Evolutionary conservation across 1,284 basidiomycete genomes (phyloP), one percentile per base, ranked within the genome.

Genomic region (Ustilago lituana): DNA sequence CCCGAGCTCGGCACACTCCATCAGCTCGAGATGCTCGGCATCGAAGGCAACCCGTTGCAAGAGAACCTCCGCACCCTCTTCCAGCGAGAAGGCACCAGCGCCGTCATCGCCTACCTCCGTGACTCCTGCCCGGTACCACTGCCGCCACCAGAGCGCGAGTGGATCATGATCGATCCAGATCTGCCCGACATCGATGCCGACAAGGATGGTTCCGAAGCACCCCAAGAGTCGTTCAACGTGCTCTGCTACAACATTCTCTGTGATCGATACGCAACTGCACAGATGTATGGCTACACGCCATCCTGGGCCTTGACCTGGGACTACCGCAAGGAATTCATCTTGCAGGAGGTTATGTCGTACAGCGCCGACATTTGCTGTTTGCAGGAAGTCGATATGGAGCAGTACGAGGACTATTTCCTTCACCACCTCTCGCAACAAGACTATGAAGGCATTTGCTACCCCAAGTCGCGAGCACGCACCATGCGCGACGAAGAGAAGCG

Each of bases 191-290:
- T 82, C 86, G 64, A 83, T 84, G 56, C 48, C 0, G 59, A 67
- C 33, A 52, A 66, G 29, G 59, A 73, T 3, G 63, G 31, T 1
- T 27, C 53, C n/a, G 52, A 67, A 12, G 80, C 82, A 33, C 76
- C 80, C 6, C 70, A 77, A 14, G 85, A 86, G 83, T 88, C 88
- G 7, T 90, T 97, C 84, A 91, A 88, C 56, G 87, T 92, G 24
- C 85, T 98, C 36, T 91, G 87, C 79, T 98, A 95, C 86, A 99
- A 99, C 83, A 94, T 98, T 67, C 88, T 99, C 12, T 96, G 93
- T 83, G 92, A 95, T 79, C 88, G 89, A 80, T 91, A 89, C 78
- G 96, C 96, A 15, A 95, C 95, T 22, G 88, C 90, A 75, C 87
- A 89, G 67, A 85, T 97, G 83, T 98, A 98, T 83, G 94, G 93